Percentiles rank a stretch among this genome's conserved stretches.
phyloP scores from a whole-genome alignment of 768 basidiomycete genomes.

The Kwoniella dendrophila region DNA sequence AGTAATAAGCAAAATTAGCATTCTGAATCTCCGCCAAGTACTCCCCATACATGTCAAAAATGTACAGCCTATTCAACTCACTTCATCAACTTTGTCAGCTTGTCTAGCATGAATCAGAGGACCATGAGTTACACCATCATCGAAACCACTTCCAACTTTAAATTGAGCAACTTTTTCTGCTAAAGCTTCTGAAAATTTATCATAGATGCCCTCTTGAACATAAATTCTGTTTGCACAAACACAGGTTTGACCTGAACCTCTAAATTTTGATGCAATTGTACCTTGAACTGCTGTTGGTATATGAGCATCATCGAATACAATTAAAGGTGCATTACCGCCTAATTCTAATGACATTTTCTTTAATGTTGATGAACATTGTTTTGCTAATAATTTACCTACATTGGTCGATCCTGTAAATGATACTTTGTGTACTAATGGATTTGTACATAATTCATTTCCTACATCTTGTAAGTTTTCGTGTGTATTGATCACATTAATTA shows the following conservation, averaged over 20 bases:
- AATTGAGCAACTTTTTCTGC: slow-evolving; percentile 63
- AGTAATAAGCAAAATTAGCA: slow-evolving; percentile 1
- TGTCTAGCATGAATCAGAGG: slow-evolving; percentile 88
- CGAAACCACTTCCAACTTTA: slow-evolving; percentile 85
- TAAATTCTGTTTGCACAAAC: slow-evolving; percentile 74
- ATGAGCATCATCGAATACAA: slow-evolving; percentile 93
- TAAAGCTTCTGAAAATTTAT: slow-evolving; percentile 84
- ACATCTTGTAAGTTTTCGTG: slow-evolving; percentile 81
- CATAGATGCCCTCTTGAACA: slow-evolving; percentile 87
- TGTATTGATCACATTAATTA: slow-evolving; percentile 91
- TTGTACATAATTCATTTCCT: slow-evolving; percentile 92
- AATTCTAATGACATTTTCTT: slow-evolving; percentile 57
- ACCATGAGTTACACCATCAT: slow-evolving; percentile 80
- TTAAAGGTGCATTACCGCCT: slow-evolving; percentile 83
- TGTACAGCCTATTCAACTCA: slow-evolving; percentile 33
- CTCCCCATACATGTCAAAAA: neutral
- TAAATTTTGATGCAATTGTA: slow-evolving; percentile 57
- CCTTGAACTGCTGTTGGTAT: slow-evolving; percentile 88
- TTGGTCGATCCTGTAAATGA: slow-evolving; percentile 71
- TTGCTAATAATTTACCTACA: slow-evolving; percentile 58
- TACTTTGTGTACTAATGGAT: slow-evolving; percentile 79
- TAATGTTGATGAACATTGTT: slow-evolving; percentile 51
- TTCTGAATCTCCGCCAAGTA: too few relatives aligned
- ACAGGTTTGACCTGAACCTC: slow-evolving; percentile 54
- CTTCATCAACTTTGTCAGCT: slow-evolving; percentile 72